These are phyloP conservation scores for Cicer pinnatifidum DNA, from an alignment of 306 rosid genomes.

Conservation along the genomic window DNA sequence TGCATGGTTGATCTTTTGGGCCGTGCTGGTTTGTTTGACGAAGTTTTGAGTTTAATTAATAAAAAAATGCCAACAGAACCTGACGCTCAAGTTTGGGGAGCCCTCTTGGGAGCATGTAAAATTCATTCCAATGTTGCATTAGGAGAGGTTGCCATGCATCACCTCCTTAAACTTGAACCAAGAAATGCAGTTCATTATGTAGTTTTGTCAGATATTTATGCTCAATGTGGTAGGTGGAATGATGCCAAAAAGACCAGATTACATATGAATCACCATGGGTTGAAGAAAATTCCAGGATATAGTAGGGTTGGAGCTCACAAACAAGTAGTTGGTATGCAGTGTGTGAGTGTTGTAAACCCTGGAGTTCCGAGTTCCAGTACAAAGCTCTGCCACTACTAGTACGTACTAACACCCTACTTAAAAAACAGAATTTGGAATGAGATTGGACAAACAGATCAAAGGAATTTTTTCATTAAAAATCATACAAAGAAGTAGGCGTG, in stretches of 20 bases:
- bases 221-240: slow-evolving; percentile 62
- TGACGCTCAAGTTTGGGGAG: slow-evolving; percentile 78
- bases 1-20: slow-evolving; percentile 80
- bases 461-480: slow-evolving; percentile 8
- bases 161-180: slow-evolving; percentile 70
- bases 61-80: slow-evolving; percentile 64
- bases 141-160: slow-evolving; percentile 65
- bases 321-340: neutral
- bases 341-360: too few relatives aligned
- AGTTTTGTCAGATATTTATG: slow-evolving; percentile 65
- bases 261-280: slow-evolving; percentile 48
- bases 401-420: slow-evolving; percentile 29
- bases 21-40: slow-evolving; percentile 67
- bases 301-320: slow-evolving; percentile 67
- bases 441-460: slow-evolving; percentile 7
- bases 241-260: slow-evolving; percentile 59
- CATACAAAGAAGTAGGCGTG: neutral
- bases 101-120: slow-evolving; percentile 75
- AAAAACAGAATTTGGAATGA: slow-evolving; percentile 27
- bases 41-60: slow-evolving; percentile 52
- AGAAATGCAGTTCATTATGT: slow-evolving; percentile 59
- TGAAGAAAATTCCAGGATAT: slow-evolving; percentile 70
- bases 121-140: slow-evolving; percentile 65
- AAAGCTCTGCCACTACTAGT: slow-evolving; percentile 35
- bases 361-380: neutral